phyloP scores from a whole-genome alignment of 257 asterid genomes.

The Petunia secreta region DNA sequence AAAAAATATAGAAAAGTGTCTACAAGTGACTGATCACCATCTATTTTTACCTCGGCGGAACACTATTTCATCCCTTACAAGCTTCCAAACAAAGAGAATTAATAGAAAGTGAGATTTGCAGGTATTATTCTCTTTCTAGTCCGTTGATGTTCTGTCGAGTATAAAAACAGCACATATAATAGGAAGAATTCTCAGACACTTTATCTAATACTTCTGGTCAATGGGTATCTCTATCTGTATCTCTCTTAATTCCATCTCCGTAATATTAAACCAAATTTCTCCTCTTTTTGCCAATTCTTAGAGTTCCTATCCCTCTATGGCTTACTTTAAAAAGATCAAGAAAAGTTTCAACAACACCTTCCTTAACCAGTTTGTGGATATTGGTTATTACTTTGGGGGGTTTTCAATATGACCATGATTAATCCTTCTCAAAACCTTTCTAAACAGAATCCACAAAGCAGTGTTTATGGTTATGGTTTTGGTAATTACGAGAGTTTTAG shows the following conservation, averaged over 20 bases:
- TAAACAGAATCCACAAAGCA: slow-evolving; percentile 35
- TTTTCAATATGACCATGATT: slow-evolving; percentile 74
- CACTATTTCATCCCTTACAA: slow-evolving; percentile 55
- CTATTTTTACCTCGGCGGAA: slow-evolving; percentile 47
- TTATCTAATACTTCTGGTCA: slow-evolving; percentile 37
- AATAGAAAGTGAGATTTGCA: slow-evolving; percentile 73
- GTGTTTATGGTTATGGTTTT: slow-evolving; percentile 30
- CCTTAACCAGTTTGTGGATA: neutral
- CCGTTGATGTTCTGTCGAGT: slow-evolving; percentile 39
- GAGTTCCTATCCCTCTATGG: slow-evolving; percentile 41
- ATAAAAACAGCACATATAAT: neutral
- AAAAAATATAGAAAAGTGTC: slow-evolving; percentile 31
- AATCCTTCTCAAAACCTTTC: slow-evolving; percentile 41
- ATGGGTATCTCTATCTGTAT: slow-evolving; percentile 51
- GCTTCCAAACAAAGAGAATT: slow-evolving; percentile 83
- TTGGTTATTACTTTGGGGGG: slow-evolving; percentile 31
- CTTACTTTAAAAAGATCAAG: slow-evolving; percentile 25
- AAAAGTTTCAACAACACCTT: neutral
- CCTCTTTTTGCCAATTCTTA: neutral
- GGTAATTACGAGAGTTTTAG: slow-evolving; percentile 38
- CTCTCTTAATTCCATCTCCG: slow-evolving; percentile 32
- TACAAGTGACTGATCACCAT: slow-evolving; percentile 69
- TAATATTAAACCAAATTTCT: slow-evolving; percentile 1
- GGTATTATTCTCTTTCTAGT: slow-evolving; percentile 45
- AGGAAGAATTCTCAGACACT: neutral